Evolutionary conservation across 192 early-diverging fungal genomes (phyloP), one percentile per base, ranked within the genome.

Genomic region (Spizellomyces punctatus): DNA sequence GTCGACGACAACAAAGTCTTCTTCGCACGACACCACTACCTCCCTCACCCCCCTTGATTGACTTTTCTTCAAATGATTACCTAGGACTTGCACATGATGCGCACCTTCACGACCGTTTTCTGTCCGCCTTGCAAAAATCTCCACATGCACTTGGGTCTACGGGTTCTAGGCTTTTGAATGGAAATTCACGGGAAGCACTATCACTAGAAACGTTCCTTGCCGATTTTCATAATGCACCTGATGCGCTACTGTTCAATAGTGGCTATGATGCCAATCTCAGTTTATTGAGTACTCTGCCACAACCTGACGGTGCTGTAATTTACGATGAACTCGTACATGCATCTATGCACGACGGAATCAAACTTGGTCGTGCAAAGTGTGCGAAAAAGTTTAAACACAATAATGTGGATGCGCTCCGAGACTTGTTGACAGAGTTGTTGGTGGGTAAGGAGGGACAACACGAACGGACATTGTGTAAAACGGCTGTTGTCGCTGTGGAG

Each of bases 31-130:
- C 73, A 21, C 59, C 65, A 1, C 17, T 21, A 8, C 45, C 59
- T 10, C 65, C 73, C 46, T 21, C 46, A 7, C 43, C 59, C 5
- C 22, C 50, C 8, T 42, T 59, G 5, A 46, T 62, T 22, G 93
- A 94, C 68, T 94, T 94, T 77, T 86, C 88, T 41, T 93, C 91
- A 36, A 94, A 94, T 77, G 92, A 94, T 66, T 94, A 93, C 79
- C 76, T 94, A 0, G 90, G 90, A 0, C 83, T 94, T 7, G 81
- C 92, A 44, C 63, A 79, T 8, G 83, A 78, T 58, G 36, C 76
- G 8, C 14, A n/a, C 12, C 80, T 92, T 54, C 77, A 83, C 57
- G 52, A 71, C n/a, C 45, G 36, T 2, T 87, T 91, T 63, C 73
- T 79, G 45, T 46, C 77, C 14, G 79, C 87, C 57, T 72, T 90